Conservation (phyloP, 1,284 basidiomycete species). For the Tilletia horrida region DNA sequence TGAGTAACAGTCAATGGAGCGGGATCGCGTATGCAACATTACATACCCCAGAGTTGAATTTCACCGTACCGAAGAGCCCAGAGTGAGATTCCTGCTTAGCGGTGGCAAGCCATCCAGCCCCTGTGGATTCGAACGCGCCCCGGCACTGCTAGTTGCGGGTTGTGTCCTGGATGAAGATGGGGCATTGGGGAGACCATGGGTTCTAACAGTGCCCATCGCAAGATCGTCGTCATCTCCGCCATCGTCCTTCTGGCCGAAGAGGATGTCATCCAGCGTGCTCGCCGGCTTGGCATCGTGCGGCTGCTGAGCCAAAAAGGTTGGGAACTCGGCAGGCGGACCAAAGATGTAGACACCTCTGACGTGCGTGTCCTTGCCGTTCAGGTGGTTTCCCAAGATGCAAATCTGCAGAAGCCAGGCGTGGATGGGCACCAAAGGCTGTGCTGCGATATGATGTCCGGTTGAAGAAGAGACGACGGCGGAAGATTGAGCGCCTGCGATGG, state of each 20-base stretch:
- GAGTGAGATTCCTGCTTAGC: neutral
- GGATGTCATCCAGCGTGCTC: slow-evolving; percentile 1
- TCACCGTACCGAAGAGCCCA: slow-evolving; percentile 9
- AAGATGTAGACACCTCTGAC: slow-evolving; percentile 82
- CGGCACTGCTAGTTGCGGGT: neutral
- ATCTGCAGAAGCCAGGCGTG: slow-evolving; percentile 86
- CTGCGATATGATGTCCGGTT: too few species aligned
- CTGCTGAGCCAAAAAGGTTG: neutral
- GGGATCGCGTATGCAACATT: too few species aligned
- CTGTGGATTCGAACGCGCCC: neutral
- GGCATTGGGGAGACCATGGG: too few species aligned
- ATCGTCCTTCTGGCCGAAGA: neutral
- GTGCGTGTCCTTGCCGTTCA: slow-evolving; percentile 98
- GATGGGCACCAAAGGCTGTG: slow-evolving; percentile 58
- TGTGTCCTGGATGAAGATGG: too few species aligned
- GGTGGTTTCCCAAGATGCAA: slow-evolving; percentile 85
- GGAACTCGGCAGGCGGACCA: slow-evolving; percentile 61
- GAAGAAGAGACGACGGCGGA: neutral
- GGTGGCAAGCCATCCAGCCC: neutral
- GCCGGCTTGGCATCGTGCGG: neutral
- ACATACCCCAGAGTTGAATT: too few species aligned
- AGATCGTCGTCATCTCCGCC: neutral
- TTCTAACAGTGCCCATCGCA: too few species aligned
- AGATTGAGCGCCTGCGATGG: slow-evolving; percentile 1
- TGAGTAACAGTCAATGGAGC: too few species aligned